Evolutionary conservation across 139 green algal genomes (phyloP), one percentile per base, ranked within the genome.

Genomic region (Pseudopediastrum boryanum): DNA sequence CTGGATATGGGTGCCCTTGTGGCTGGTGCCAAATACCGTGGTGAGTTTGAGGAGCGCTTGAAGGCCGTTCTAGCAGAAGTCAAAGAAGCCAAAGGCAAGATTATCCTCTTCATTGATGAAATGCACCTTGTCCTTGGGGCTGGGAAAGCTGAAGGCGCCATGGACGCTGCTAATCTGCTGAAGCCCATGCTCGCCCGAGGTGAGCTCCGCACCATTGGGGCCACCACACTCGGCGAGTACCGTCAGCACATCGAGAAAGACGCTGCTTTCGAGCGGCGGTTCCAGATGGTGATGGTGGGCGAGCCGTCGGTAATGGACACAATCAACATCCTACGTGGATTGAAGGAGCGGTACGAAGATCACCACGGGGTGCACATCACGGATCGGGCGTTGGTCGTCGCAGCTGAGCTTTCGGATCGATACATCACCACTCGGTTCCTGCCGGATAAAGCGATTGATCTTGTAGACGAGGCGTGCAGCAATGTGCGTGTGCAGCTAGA

Each of bases 51-150:
- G 85, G 94, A 89, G 71, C 64, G 83, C 31, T 76, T 93, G 13
- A 88, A 98, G 85, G 84, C 86, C 52, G 83, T 92, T 41, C 71
- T 90, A 33, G 41, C 71, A 13, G 89, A 89, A 58, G 85, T 93
- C 35, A 67, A 77, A 46, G 58, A 77, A 73, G 81, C 88, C 39
- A 74, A 89, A 33, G 91, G 89, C 23, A 75, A 83, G 25, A 81
- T 98, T 33, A 89, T 98, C 48, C 87, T 98, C 25, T 99, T 99
- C 84, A 97, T 99, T 56, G 95, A 98, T 71, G 95, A 98, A 81
- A 92, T 98, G 27, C 94, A 98, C 85, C 72, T 93, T 68, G 35
- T 87, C 72, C 75, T 86, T 64, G 92, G 87, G 1, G 88, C 90
- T 1, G 92, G 94, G 62, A 92, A 91, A 59, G 81, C 90, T 1